phyloP scores from a whole-genome alignment of 2,329 filamentous ascomycete species.

The Epichloe festucae region DNA sequence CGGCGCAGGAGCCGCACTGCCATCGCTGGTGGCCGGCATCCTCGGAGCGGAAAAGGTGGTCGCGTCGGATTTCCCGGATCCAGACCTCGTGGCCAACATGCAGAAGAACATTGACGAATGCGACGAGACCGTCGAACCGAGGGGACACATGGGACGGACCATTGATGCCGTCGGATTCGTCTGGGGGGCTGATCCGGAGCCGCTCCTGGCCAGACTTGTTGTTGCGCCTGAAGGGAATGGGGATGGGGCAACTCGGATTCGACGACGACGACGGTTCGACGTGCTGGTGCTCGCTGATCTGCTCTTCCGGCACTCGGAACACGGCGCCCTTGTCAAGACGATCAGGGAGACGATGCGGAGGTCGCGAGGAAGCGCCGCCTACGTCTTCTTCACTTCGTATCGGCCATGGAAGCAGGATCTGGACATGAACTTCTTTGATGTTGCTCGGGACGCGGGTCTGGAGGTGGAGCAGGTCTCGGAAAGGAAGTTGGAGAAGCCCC shows the following conservation, averaged over 20 bases:
- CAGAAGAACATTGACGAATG: conserved; percentile 57
- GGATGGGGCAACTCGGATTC: not conserved
- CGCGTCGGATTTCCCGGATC: conserved; percentile 80
- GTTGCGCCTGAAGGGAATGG: conserved; percentile 11
- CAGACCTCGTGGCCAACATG: conserved; percentile 70
- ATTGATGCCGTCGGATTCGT: conserved; percentile 60
- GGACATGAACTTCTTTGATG: conserved; percentile 76
- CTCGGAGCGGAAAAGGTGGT: conserved; percentile 60
- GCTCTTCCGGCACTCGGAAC: conserved; percentile 83
- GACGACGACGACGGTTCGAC: conserved; percentile 45
- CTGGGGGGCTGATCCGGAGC: conserved; percentile 63
- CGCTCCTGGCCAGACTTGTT: conserved; percentile 43
- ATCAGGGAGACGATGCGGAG: conserved; percentile 53
- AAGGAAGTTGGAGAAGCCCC: conserved; percentile 67
- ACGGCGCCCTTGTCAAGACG: conserved; percentile 61
- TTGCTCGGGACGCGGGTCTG: conserved; percentile 59
- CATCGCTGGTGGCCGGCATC: conserved; percentile 63
- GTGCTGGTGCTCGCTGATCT: conserved; percentile 78
- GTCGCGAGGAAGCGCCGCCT: conserved; percentile 44
- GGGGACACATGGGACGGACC: conserved; percentile 17
- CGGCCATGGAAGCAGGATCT: conserved; percentile 78
- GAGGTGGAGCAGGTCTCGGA: conserved; percentile 69
- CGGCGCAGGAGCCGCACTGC: conserved; percentile 76
- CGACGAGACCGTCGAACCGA: conserved; percentile 22
- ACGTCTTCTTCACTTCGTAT: conserved; percentile 92